Conservation (phyloP, 129 eudicot species). For the Flaveria bidentis region DNA sequence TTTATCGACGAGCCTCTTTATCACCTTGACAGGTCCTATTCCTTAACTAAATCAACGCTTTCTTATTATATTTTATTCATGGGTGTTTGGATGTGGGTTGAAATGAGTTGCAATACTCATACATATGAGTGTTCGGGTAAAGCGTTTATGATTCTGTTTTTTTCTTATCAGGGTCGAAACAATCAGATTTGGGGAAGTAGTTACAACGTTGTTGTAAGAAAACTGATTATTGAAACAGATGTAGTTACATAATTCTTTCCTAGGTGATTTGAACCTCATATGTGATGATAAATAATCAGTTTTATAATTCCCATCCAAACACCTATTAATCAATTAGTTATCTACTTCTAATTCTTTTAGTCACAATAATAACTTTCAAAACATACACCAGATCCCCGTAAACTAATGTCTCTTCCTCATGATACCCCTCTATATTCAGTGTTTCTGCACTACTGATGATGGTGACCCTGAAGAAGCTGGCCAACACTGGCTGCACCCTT, state of each 20-base stretch:
- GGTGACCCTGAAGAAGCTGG: conserved; percentile 95
- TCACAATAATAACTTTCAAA: neutral
- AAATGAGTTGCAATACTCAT: neutral
- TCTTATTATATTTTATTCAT: neutral
- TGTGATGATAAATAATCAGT: neutral
- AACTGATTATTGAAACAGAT: too few relatives aligned
- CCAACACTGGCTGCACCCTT: conserved; percentile 91
- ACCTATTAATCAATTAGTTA: neutral
- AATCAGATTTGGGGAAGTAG: neutral
- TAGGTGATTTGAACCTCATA: too few relatives aligned
- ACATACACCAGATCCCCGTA: neutral
- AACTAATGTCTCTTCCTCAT: neutral
- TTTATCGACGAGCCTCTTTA: conserved; percentile 95
- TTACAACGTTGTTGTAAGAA: too few relatives aligned
- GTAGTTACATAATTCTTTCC: too few relatives aligned
- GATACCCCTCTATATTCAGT: conserved; percentile 41
- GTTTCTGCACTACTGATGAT: conserved; percentile 97
- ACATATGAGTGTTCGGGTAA: neutral
- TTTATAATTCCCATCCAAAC: neutral
- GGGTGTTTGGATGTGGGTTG: neutral
- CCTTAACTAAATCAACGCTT: neutral
- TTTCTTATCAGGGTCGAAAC: neutral
- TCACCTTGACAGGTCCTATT: conserved; percentile 76
- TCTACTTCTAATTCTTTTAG: neutral
- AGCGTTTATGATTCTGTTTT: neutral